A percentile compares a stretch with the other conserved stretches of the same genome.
Conservation (phyloP, 768 basidiomycete species). For the Omphalotus guepiniiformis region DNA sequence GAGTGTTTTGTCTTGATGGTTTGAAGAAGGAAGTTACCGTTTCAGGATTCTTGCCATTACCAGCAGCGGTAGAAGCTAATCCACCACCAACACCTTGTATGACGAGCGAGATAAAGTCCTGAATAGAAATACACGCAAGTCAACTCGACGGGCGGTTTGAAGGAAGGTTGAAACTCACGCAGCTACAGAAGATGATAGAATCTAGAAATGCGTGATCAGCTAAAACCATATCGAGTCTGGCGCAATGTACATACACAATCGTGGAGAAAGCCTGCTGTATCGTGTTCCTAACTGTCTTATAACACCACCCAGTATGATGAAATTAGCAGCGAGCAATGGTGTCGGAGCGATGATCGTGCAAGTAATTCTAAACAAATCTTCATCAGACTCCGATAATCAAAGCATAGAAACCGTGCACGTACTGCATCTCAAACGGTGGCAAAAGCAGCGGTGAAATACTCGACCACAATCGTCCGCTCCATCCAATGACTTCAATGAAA, state of each 20-base stretch:
- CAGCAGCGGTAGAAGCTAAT: background rate
- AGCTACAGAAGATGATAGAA: conserved; percentile 12
- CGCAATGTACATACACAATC: conserved; percentile 11
- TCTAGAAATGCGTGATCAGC: background rate
- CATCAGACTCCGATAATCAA: background rate
- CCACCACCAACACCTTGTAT: conserved; percentile 65
- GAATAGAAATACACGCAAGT: background rate
- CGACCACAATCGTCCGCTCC: conserved; percentile 33
- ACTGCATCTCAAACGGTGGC: conserved; percentile 39
- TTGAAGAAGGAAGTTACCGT: conserved; percentile 9
- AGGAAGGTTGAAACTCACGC: background rate
- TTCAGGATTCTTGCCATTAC: conserved; percentile 8
- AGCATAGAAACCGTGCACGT: conserved; percentile 13
- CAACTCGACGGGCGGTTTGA: background rate
- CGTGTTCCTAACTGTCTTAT: conserved; percentile 26
- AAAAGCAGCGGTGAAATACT: conserved; percentile 12
- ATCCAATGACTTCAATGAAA: conserved; percentile 48
- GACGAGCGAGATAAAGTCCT: conserved; percentile 57
- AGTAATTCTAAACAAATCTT: conserved; percentile 26
- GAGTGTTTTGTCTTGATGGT: conserved; percentile 21
- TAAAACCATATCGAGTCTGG: background rate
- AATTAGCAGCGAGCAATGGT: conserved; percentile 48
- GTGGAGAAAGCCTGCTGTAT: conserved; percentile 31
- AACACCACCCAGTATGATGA: conserved; percentile 35
- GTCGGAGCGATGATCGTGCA: conserved; percentile 52